Conservation (phyloP, 78 protist species). For the Creolimax fragrantissima region DNA sequence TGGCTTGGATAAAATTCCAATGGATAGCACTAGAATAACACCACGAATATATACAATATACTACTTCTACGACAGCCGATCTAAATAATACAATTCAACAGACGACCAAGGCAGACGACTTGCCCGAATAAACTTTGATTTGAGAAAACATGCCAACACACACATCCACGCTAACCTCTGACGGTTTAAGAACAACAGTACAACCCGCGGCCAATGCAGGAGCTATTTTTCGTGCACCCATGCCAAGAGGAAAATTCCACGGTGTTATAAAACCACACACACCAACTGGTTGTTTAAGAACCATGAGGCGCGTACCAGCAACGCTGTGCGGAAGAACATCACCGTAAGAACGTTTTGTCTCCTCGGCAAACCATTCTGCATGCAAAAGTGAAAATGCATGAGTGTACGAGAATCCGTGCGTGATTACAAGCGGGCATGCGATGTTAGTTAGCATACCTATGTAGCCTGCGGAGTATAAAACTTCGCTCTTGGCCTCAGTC, state of each 20-base stretch:
- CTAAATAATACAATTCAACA: too few relatives aligned
- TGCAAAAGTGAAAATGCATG: not conserved
- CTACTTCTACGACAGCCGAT: too few relatives aligned
- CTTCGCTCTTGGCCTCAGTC: slow-evolving; percentile 33
- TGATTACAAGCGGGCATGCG: not conserved
- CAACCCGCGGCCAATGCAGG: slow-evolving; percentile 52
- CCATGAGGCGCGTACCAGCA: slow-evolving; percentile 9
- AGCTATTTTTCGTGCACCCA: slow-evolving; percentile 45
- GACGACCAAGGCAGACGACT: too few relatives aligned
- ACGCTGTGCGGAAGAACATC: not conserved
- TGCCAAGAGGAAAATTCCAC: slow-evolving; percentile 53
- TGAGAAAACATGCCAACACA: too few relatives aligned
- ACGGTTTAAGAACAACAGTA: slow-evolving; percentile 42
- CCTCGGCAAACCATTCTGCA: slow-evolving; percentile 29
- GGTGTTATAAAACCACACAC: slow-evolving; percentile 41
- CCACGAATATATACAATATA: too few relatives aligned
- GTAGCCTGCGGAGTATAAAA: slow-evolving; percentile 12
- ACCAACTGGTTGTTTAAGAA: slow-evolving; percentile 38
- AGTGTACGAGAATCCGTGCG: not conserved
- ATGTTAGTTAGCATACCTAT: not conserved
- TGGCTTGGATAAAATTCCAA: too few relatives aligned
- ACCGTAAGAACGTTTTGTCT: slow-evolving; percentile 22
- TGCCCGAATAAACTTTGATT: too few relatives aligned
- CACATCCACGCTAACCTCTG: not conserved
- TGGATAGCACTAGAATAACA: too few relatives aligned